Base-by-base conservation (phyloP, 768 basidiomycete species). In the Nevesoporus exiguus region DNA sequence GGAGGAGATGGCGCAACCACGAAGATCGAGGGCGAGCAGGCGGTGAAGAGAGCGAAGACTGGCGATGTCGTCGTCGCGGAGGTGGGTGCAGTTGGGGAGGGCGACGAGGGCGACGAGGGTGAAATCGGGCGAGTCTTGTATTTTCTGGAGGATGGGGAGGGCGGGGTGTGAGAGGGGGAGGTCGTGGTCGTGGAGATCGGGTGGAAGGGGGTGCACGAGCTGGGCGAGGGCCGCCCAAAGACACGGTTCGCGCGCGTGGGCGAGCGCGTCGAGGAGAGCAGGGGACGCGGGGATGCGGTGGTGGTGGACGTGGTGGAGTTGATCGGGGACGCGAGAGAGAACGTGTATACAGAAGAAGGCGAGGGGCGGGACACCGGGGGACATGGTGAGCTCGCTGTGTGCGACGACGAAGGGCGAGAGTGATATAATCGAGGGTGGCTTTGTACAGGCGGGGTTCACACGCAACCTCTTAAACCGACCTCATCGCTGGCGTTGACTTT, bases 191-290 rank as follows among this genome's bases (percentile, higher is more conserved):
- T 54, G 43, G 31, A 51, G 52, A n/a, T 49, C 47, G 0, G 66
- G 31, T 0, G 89, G 86, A 7, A 89, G 75, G 54, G 60, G 78
- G 62, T 71, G 57, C 11, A 62, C 83, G 83, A 88, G 61, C 61
- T 88, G 89, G 5, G 79, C 73, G 40, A 91, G 53, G 19, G 78
- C 71, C 0, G 77, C 80, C 86, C 88, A 90, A 14, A 86, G 69
- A 11, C 76, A 72, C 2, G 88, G 85, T 59, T 86, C 80, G 1
- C 79, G 65, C 0, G 57, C 49, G 29, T 63, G 44, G 45, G 69
- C 19, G 47, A 73, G 52, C 21, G 61, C 45, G 76, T 74, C 60
- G 58, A 49, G 81, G 49, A 51, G 79, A 71, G 59, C 83, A 77
- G 4, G 79, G 64, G 59, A 68, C 66, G 21, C 67, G 59, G 22